These are phyloP conservation scores for Hortaea sp. DNA, from an alignment of 2,329 filamentous ascomycete species.

Conservation along the genomic window DNA sequence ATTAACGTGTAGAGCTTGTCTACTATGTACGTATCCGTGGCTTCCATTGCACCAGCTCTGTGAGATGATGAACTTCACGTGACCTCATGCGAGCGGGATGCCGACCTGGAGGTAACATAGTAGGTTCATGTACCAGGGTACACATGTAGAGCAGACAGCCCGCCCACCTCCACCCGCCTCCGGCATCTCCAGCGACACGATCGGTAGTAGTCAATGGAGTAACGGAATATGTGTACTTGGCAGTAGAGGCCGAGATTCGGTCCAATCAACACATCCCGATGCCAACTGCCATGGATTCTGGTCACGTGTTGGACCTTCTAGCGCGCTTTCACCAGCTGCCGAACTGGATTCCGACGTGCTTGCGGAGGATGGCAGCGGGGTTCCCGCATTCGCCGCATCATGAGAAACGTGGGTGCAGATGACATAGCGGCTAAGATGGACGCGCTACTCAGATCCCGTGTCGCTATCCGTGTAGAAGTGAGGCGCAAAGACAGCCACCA, in stretches of 20 bases:
- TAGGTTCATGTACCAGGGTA: too few species aligned
- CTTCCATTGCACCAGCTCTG: too few species aligned
- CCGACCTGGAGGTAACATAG: too few species aligned
- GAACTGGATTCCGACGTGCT: not conserved
- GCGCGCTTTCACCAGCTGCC: not conserved
- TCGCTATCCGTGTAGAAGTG: not conserved
- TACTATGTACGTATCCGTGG: too few species aligned
- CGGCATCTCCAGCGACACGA: too few species aligned
- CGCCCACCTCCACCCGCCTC: too few species aligned
- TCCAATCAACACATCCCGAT: not conserved
- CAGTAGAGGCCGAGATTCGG: not conserved
- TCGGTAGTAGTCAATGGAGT: too few species aligned
- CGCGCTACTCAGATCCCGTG: not conserved
- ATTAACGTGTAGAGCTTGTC: too few species aligned
- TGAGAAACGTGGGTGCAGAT: conserved; percentile 8
- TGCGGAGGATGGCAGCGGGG: conserved; percentile 1
- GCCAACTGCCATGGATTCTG: not conserved
- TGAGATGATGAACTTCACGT: too few species aligned
- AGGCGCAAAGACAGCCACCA: not conserved
- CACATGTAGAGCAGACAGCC: too few species aligned
- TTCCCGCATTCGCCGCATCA: conserved; percentile 7
- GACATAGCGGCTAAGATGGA: not conserved
- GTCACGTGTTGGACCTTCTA: not conserved
- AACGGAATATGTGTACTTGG: too few species aligned
- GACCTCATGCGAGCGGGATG: too few species aligned